Evolutionary conservation across 176 grass and related monocot genomes (phyloP).

Genomic region (Chloris gayana): DNA sequence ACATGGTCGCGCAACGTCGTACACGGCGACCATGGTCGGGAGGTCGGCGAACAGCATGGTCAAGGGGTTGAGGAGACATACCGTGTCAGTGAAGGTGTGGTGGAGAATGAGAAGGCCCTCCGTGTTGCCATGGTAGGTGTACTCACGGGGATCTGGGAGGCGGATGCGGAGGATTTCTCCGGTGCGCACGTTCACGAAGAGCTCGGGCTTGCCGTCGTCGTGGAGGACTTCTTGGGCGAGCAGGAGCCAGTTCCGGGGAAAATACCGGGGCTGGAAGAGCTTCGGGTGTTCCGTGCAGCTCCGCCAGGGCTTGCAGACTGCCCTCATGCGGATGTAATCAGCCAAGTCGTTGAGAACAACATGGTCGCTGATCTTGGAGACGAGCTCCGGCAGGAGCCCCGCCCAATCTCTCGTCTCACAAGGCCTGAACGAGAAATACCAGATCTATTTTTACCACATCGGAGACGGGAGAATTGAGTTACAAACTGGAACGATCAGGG

Average conservation of each 20-base stretch:
- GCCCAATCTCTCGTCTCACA: background rate
- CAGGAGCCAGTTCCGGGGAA: background rate
- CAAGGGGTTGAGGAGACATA: background rate
- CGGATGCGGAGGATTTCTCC: background rate
- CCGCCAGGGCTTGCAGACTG: background rate
- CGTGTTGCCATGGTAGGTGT: background rate
- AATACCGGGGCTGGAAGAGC: background rate
- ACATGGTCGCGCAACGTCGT: background rate
- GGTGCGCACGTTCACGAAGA: background rate
- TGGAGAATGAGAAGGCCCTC: constrained; percentile 11
- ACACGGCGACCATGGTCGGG: background rate
- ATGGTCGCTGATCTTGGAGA: background rate
- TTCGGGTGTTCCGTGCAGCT: background rate
- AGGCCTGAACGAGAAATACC: too few species aligned
- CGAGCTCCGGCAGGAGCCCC: background rate
- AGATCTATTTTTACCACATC: too few species aligned
- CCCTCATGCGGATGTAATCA: background rate
- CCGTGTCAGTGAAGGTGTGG: background rate
- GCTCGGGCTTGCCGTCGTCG: too few species aligned
- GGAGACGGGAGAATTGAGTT: too few species aligned
- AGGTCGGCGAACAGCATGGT: background rate
- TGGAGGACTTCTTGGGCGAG: background rate
- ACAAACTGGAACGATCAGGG: too few species aligned
- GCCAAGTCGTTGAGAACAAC: background rate
- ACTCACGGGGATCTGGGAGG: background rate